Conservation (phyloP, 2,329 filamentous ascomycete genomes). For the Aaosphaeria arxii region DNA sequence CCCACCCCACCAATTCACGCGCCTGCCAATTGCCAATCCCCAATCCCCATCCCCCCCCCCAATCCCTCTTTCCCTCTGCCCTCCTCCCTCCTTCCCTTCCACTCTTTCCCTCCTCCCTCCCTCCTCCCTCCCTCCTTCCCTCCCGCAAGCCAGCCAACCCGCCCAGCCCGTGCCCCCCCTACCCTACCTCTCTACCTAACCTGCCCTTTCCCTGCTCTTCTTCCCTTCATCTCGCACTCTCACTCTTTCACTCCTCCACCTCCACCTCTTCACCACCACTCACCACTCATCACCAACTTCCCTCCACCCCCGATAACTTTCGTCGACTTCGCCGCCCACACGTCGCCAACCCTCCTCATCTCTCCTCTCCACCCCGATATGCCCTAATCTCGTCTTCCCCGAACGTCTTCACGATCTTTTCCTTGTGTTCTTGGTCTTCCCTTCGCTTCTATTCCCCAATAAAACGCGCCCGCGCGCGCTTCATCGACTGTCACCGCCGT, state of each 20-base stretch:
- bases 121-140: neutral
- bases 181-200: neutral
- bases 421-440: neutral
- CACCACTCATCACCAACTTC: neutral
- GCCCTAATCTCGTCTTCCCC: neutral
- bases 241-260: neutral
- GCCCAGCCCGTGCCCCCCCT: neutral
- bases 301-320: neutral
- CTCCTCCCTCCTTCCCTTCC: too few species aligned
- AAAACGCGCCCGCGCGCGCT: neutral
- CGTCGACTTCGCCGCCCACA: neutral
- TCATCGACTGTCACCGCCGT: neutral
- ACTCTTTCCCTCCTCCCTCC: neutral
- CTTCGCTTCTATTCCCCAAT: neutral
- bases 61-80: too few species aligned
- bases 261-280: neutral
- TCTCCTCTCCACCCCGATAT: neutral
- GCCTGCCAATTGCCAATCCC: too few species aligned
- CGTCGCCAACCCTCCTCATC: neutral
- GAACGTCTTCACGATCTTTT: neutral
- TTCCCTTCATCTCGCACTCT: neutral
- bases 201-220: neutral
- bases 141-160: neutral
- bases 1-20: too few species aligned
- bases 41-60: too few species aligned